Conservation (phyloP, 441 rosid species). For the Aquilaria agallochum region DNA sequence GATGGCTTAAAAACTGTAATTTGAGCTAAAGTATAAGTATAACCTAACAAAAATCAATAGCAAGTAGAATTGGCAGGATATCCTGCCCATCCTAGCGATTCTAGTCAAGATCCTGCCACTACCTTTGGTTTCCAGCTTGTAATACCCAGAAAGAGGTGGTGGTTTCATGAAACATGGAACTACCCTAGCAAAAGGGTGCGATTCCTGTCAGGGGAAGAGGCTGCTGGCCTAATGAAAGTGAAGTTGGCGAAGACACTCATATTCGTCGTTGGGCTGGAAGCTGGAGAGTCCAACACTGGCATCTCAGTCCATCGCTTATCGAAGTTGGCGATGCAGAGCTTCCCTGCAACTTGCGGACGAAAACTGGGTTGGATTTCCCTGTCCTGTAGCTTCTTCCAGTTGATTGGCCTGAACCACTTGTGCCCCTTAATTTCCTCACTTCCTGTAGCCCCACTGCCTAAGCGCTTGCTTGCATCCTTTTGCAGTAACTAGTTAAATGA, state of each 20-base stretch:
- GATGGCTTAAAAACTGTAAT: too few relatives aligned
- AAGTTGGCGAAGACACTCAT: constrained; percentile 47
- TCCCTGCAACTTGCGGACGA: constrained; percentile 43
- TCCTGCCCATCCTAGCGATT: too few relatives aligned
- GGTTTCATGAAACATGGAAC: too few relatives aligned
- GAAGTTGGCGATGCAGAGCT: constrained; percentile 51
- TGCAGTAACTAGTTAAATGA: constrained; percentile 26
- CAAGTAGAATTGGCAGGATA: too few relatives aligned
- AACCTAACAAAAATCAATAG: too few relatives aligned
- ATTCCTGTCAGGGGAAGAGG: constrained; percentile 35
- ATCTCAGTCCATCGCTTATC: constrained; percentile 57
- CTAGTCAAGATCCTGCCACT: too few relatives aligned
- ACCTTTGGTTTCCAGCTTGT: too few relatives aligned
- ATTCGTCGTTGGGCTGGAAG: constrained; percentile 37
- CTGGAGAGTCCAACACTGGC: constrained; percentile 56
- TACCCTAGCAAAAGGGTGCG: constrained; percentile 7
- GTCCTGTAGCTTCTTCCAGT: constrained; percentile 57
- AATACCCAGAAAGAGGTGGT: too few relatives aligned
- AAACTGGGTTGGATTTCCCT: constrained; percentile 55
- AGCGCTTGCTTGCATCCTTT: constrained; percentile 35
- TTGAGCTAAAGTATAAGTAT: too few relatives aligned
- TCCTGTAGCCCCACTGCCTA: constrained; percentile 49
- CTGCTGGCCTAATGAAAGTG: constrained; percentile 51
- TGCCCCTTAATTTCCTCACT: constrained; percentile 43
- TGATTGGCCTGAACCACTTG: constrained; percentile 52